Percentiles rank a stretch among this genome's conserved stretches.
These are phyloP conservation scores for Populus euphratica DNA, from an alignment of 345 rosid species.

Conservation along the genomic window DNA sequence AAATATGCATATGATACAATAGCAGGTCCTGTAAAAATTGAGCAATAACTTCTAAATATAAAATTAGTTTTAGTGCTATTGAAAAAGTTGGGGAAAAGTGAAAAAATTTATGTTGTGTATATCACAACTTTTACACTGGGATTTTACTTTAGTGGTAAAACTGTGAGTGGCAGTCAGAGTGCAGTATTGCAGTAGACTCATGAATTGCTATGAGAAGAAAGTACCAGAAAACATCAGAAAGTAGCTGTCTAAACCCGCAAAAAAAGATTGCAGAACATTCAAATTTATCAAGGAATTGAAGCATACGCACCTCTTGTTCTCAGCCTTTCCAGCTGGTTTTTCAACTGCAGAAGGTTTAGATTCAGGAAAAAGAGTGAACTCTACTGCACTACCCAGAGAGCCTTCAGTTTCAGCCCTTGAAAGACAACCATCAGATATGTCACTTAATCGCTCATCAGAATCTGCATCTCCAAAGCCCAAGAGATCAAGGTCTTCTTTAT, in stretches of 20 bases:
- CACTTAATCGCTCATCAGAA: slow-evolving; percentile 84
- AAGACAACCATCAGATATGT: slow-evolving; percentile 84
- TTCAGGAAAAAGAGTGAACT: slow-evolving; percentile 77
- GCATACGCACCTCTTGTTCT: slow-evolving; percentile 46
- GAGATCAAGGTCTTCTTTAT: slow-evolving; percentile 63
- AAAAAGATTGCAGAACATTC: background rate
- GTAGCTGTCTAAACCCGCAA: background rate
- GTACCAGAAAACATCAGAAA: background rate
- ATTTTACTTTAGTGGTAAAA: background rate
- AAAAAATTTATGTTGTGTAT: background rate
- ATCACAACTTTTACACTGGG: background rate
- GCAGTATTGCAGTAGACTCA: background rate
- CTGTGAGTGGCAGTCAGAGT: background rate
- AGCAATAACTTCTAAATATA: background rate
- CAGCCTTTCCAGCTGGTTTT: slow-evolving; percentile 28
- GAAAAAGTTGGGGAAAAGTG: background rate
- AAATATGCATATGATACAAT: background rate
- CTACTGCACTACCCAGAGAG: slow-evolving; percentile 62
- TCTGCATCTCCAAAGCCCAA: slow-evolving; percentile 68
- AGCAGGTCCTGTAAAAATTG: background rate
- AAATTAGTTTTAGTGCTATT: background rate
- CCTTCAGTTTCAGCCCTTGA: slow-evolving; percentile 96
- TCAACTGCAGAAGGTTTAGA: slow-evolving; percentile 34
- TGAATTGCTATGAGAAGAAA: too few species aligned
- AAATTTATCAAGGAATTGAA: background rate